Base-by-base conservation (phyloP, 306 rosid genomes). In the Sindora glabra region DNA sequence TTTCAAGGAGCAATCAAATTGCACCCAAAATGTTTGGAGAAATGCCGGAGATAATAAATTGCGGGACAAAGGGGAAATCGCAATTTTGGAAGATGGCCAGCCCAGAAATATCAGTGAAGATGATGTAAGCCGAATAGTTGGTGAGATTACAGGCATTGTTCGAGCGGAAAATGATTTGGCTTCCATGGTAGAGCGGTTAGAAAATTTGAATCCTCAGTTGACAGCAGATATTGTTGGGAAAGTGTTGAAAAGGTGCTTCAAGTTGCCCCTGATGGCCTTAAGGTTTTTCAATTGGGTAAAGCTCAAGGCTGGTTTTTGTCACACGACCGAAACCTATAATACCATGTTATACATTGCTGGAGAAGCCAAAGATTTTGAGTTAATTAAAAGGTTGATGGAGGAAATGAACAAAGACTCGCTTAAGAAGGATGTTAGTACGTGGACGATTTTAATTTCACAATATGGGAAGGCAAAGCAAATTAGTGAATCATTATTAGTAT, bases 201-300 rank as follows among this genome's bases (percentile, higher is more conserved):
- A 64, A 21, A 77, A 64, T 29, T 52, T 64, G 70, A 60, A 64
- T 65, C 71, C 68, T 60, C 56, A 22, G 66, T 67, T 83, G 33
- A 72, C 64, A 57, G 56, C 74, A 3, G 92, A 81, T 67, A 56
- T 85, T 63, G 79, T 92, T 14, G 94, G 83, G 34, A 79, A 70
- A 52, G 98, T 85, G 46, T 53, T 91, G 77, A 88, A 91, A 71
- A 85, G 98, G 74, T 80, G 91, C 75, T 92, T 92, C 53, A 92
- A 76, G 62, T 62, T 81, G 70, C 96, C 95, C 0, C 70, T 17
- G 51, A 72, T 86, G 60, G 95, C 90, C 69, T 24, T 81, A 40
- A 78, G 81, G 55, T 82, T 83, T 75, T 91, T 91, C 65, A 29
- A 76, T 49, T 88, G 89, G 92, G 74, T 85, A 72, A 81, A 78